These are phyloP conservation scores for Lasiodiplodia sp. DNA, from an alignment of 2,329 filamentous ascomycete species.

Conservation along the genomic window DNA sequence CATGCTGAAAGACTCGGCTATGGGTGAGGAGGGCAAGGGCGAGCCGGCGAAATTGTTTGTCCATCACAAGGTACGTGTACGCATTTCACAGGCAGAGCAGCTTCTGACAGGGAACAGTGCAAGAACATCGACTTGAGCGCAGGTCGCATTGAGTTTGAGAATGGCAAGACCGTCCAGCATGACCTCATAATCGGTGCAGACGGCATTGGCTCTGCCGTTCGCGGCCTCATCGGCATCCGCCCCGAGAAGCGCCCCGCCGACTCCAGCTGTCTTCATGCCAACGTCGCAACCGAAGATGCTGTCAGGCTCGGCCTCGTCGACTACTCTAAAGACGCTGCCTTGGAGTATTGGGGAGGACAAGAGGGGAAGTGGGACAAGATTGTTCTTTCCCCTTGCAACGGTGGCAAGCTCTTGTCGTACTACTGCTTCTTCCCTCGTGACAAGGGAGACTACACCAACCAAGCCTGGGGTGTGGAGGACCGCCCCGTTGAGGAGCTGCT, in stretches of 20 bases:
- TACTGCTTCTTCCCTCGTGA: constrained; percentile 73
- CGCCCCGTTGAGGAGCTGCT: constrained; percentile 61
- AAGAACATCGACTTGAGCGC: constrained; percentile 59
- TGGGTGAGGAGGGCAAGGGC: constrained; percentile 61
- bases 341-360: constrained; percentile 76
- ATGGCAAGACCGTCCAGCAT: constrained; percentile 59
- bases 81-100: not conserved
- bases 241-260: constrained; percentile 67
- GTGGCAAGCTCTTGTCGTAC: constrained; percentile 69
- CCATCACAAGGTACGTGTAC: constrained; percentile 56
- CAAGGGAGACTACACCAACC: constrained; percentile 59
- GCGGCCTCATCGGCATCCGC: constrained; percentile 67
- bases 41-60: constrained; percentile 64
- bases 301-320: constrained; percentile 67
- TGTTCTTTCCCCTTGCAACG: constrained; percentile 73
- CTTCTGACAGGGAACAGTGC: constrained; percentile 43
- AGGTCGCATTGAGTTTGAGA: constrained; percentile 50
- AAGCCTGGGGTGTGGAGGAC: constrained; percentile 38
- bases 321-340: constrained; percentile 65
- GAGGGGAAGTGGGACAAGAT: constrained; percentile 72
- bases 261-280: constrained; percentile 70
- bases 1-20: constrained; percentile 69
- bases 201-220: constrained; percentile 71
- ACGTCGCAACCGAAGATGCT: constrained; percentile 68
- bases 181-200: constrained; percentile 71